Percentiles rank a stretch among this genome's conserved stretches.
These are phyloP conservation scores for Trichoderma gamsii DNA, from an alignment of 495 filamentous ascomycete genomes.

Conservation along the genomic window DNA sequence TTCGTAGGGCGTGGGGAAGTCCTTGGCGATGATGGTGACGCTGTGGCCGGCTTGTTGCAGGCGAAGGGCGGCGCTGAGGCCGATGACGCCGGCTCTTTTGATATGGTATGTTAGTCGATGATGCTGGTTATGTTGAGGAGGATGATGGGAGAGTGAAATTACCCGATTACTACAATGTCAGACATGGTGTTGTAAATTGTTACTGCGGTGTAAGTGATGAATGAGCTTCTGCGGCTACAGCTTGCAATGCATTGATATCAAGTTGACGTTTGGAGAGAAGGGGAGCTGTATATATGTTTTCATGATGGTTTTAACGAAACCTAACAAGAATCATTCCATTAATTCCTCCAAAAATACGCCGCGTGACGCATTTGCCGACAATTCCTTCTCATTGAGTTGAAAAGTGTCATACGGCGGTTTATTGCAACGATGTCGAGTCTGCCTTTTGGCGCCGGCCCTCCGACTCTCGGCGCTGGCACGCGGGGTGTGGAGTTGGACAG, in stretches of 20 bases:
- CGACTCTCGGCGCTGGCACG: slow-evolving; percentile 3
- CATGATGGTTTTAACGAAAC: background rate
- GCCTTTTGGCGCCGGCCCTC: background rate
- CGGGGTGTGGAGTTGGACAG: slow-evolving; percentile 3
- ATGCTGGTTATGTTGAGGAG: background rate
- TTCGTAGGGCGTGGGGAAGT: slow-evolving; percentile 47
- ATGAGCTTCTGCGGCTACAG: background rate
- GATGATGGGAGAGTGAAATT: background rate
- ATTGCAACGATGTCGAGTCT: background rate
- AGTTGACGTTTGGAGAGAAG: background rate
- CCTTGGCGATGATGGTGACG: slow-evolving; percentile 50
- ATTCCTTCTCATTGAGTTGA: background rate
- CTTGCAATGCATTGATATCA: background rate
- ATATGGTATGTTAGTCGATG: background rate
- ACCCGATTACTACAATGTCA: slow-evolving; percentile 14
- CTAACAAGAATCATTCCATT: background rate
- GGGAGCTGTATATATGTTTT: background rate
- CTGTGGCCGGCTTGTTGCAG: slow-evolving; percentile 42
- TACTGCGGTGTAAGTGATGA: background rate
- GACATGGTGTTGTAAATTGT: slow-evolving; percentile 9
- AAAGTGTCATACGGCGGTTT: background rate
- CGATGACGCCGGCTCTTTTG: slow-evolving; percentile 52
- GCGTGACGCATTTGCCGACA: background rate
- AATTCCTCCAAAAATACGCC: background rate
- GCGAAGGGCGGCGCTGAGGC: slow-evolving; percentile 46